phyloP scores from a whole-genome alignment of 2,329 filamentous ascomycete genomes.

The Botrytis squamosa region DNA sequence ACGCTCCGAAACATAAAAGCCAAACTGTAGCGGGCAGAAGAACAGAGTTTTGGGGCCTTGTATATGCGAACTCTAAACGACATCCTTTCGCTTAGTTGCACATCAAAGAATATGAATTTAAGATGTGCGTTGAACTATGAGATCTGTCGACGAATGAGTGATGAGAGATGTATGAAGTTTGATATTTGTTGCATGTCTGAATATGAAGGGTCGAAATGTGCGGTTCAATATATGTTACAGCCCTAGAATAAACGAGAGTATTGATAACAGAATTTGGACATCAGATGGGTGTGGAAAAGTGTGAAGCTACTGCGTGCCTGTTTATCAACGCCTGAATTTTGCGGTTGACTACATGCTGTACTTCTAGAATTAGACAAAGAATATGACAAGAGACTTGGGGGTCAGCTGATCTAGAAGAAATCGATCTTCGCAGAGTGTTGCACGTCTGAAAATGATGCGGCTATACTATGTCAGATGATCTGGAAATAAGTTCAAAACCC shows the following conservation, averaged over 20 bases:
- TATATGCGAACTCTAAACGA: background rate
- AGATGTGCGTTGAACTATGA: background rate
- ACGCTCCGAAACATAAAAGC: background rate
- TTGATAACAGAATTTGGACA: background rate
- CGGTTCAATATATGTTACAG: background rate
- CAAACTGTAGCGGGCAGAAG: background rate
- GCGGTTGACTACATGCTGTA: background rate
- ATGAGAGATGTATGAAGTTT: background rate
- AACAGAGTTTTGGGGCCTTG: background rate
- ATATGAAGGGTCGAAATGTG: background rate
- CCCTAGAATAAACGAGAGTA: background rate
- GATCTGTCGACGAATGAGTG: background rate
- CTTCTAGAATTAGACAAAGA: accelerated
- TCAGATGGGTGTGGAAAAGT: background rate
- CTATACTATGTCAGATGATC: background rate
- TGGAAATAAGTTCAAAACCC: too few species aligned
- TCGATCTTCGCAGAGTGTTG: background rate
- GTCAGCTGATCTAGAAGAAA: background rate
- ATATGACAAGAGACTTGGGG: background rate
- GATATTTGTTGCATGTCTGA: background rate
- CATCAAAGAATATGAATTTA: background rate
- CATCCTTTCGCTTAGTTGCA: background rate
- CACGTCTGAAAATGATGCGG: background rate
- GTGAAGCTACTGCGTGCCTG: background rate
- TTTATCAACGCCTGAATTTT: background rate